These are phyloP conservation scores for Allium cepa DNA, from an alignment of 106 monocot genomes.

Conservation along the genomic window DNA sequence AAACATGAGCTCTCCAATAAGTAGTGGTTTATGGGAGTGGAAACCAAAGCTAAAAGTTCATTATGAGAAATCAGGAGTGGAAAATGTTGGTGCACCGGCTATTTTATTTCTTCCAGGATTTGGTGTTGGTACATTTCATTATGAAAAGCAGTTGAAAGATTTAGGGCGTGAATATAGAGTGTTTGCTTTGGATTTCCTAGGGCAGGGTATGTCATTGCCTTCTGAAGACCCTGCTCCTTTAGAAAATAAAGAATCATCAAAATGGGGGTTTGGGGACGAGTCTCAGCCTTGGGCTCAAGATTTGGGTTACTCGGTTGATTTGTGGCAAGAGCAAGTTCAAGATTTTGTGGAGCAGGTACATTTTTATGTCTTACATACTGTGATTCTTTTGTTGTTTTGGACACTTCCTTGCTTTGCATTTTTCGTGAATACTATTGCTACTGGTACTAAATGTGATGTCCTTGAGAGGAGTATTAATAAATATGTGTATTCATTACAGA, in stretches of 20 bases:
- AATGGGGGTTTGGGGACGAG: conserved; percentile 90
- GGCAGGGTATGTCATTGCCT: conserved; percentile 88
- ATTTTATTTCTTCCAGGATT: conserved; percentile 91
- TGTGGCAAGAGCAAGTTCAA: conserved; percentile 87
- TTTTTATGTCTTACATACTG: background rate
- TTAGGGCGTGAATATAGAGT: conserved; percentile 81
- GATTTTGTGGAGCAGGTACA: conserved; percentile 83
- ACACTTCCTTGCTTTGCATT: too few species aligned
- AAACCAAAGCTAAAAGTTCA: conserved; percentile 79
- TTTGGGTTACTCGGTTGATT: conserved; percentile 76
- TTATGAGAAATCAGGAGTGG: conserved; percentile 72
- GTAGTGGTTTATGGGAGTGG: conserved; percentile 78
- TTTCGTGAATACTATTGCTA: too few species aligned
- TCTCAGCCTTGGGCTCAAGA: conserved; percentile 81
- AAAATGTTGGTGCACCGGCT: conserved; percentile 51
- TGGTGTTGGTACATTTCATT: conserved; percentile 91
- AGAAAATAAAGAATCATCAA: background rate
- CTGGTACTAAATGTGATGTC: too few species aligned
- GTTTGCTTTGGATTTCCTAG: conserved; percentile 91
- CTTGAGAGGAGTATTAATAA: too few species aligned
- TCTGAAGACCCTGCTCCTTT: conserved; percentile 63
- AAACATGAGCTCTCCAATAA: conserved; percentile 29
- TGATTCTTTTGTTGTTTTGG: too few species aligned
- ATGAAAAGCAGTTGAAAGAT: conserved; percentile 92
- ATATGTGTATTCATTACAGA: too few species aligned